Evolutionary conservation across 805 yeast species (phyloP).

Genomic region (Metschnikowia matae): DNA sequence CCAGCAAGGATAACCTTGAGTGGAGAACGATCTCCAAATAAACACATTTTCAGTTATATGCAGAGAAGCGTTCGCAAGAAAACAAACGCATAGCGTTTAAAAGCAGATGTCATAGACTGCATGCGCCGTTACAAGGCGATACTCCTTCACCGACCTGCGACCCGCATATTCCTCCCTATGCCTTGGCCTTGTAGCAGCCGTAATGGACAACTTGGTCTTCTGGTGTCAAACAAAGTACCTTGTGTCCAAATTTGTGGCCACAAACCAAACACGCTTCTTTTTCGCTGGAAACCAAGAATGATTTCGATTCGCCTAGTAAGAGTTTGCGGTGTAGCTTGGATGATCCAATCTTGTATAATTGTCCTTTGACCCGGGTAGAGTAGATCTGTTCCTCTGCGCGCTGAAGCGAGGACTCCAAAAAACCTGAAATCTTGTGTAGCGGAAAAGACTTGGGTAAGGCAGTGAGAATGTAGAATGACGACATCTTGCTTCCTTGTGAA

Average conservation of each 20-base stretch:
- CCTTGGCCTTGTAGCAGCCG: conserved; percentile 39
- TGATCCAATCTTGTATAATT: conserved; percentile 52
- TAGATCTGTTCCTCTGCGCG: conserved; percentile 37
- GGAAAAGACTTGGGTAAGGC: conserved; percentile 50
- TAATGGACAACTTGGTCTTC: conserved; percentile 50
- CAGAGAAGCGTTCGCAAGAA: conserved; percentile 6
- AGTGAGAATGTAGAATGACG: conserved; percentile 41
- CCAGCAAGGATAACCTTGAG: conserved; percentile 1
- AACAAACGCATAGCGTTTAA: conserved; percentile 3
- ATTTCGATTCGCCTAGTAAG: conserved; percentile 33
- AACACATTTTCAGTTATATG: conserved; percentile 3
- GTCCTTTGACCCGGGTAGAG: conserved; percentile 39
- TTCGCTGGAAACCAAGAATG: conserved; percentile 36
- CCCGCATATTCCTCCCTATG: not conserved
- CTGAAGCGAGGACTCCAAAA: conserved; percentile 44
- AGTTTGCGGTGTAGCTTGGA: conserved; percentile 43
- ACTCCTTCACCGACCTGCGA: not conserved
- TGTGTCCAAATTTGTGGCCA: conserved; percentile 49
- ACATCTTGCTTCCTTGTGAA: conserved; percentile 47
- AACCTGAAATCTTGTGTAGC: conserved; percentile 39
- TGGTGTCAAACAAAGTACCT: conserved; percentile 49
- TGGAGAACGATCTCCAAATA: conserved; percentile 4
- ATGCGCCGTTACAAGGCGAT: not conserved
- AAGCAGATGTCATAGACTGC: conserved; percentile 2
- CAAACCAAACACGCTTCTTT: conserved; percentile 56